Conservation (phyloP, 257 asterid species). For the Coffea eugenioides region DNA sequence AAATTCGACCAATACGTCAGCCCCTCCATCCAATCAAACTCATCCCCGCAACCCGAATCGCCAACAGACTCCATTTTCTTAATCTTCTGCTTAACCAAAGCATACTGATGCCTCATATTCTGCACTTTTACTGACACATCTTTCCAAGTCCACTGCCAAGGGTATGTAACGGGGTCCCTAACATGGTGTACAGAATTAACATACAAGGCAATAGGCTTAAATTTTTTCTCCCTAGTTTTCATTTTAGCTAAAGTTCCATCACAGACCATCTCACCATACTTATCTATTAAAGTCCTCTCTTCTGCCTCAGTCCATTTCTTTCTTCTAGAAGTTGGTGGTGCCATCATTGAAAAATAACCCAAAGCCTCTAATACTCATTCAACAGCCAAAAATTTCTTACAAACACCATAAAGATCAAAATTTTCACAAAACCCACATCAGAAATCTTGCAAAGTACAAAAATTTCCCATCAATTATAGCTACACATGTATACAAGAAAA, state of each 20-base stretch:
- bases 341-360: conserved; percentile 37
- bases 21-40: conserved; percentile 99
- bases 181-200: conserved; percentile 75
- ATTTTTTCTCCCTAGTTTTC: conserved; percentile 94
- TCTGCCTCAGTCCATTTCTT: conserved; percentile 99
- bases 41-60: conserved; percentile 56
- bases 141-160: conserved; percentile 99
- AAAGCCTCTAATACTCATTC: not conserved
- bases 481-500: not conserved
- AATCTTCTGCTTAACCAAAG: conserved; percentile 94
- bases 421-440: conserved; percentile 6
- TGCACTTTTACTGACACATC: conserved; percentile 95
- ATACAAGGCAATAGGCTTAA: conserved; percentile 73
- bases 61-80: conserved; percentile 57
- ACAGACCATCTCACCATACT: conserved; percentile 71
- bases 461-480: not conserved
- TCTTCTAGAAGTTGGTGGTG: conserved; percentile 77
- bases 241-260: conserved; percentile 82
- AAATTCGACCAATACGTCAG: conserved; percentile 82
- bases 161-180: conserved; percentile 61
- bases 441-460: not conserved
- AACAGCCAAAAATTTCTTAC: conserved; percentile 4
- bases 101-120: conserved; percentile 98
- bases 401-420: not conserved
- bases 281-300: conserved; percentile 87